Conservation (phyloP, 106 monocot species). For the Allium cepa region DNA sequence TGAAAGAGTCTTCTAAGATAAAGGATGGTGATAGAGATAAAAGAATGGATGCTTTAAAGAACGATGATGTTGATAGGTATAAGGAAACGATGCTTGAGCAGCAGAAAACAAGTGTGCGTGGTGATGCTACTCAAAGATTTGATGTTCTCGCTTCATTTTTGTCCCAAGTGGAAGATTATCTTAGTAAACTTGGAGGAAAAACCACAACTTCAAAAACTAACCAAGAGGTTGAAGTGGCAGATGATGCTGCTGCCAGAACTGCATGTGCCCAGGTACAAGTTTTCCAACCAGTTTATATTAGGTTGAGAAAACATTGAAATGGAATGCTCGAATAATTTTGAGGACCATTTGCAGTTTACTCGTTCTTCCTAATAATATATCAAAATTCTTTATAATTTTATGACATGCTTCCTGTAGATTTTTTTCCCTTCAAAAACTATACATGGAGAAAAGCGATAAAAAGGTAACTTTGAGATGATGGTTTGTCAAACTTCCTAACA, state of each 20-base stretch:
- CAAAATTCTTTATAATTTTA: too few relatives aligned
- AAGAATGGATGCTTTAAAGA: slow-evolving; percentile 98
- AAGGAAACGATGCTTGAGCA: slow-evolving; percentile 65
- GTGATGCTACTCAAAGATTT: slow-evolving; percentile 83
- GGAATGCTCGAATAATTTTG: too few relatives aligned
- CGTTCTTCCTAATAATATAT: too few relatives aligned
- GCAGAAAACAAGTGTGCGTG: slow-evolving; percentile 66
- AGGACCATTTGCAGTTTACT: too few relatives aligned
- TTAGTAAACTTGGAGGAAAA: slow-evolving; percentile 92
- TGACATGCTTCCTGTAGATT: too few relatives aligned
- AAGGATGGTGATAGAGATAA: slow-evolving; percentile 90
- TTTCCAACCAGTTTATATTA: neutral
- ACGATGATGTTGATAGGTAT: slow-evolving; percentile 96
- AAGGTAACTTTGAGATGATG: too few relatives aligned
- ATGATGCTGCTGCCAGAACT: slow-evolving; percentile 69
- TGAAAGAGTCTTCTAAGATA: slow-evolving; percentile 82
- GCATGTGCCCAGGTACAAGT: slow-evolving; percentile 66
- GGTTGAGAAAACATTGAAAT: too few relatives aligned
- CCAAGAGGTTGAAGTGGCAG: slow-evolving; percentile 94
- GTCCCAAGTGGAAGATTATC: slow-evolving; percentile 95
- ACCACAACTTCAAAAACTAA: slow-evolving; percentile 79
- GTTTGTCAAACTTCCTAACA: too few relatives aligned
- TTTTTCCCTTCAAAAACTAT: too few relatives aligned
- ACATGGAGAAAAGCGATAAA: too few relatives aligned
- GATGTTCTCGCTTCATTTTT: slow-evolving; percentile 89